Conservation (phyloP, 2,329 filamentous ascomycete species). For the Curvularia sp. region DNA sequence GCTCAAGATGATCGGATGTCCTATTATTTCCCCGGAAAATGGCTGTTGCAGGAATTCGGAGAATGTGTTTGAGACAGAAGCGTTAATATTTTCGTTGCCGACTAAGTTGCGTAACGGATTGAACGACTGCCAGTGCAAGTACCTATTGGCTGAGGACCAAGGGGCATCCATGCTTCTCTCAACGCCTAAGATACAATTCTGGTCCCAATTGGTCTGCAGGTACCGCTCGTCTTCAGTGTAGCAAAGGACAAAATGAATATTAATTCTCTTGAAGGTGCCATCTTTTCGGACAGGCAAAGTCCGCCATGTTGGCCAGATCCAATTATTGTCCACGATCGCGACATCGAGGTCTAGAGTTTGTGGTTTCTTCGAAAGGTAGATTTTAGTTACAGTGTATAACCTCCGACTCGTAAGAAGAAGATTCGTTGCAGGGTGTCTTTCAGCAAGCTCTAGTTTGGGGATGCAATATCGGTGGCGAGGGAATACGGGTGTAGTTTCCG, state of each 20-base stretch:
- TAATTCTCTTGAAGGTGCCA: conserved; percentile 8
- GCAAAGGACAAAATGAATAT: conserved; percentile 20
- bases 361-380: conserved; percentile 10
- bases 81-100: neutral
- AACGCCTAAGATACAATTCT: neutral
- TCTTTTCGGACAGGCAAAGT: conserved; percentile 10
- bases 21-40: neutral
- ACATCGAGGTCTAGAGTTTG: conserved; percentile 20
- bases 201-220: neutral
- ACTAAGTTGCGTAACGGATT: neutral
- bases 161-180: neutral
- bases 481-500: neutral
- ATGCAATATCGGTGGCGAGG: neutral
- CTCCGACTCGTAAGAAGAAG: conserved; percentile 12
- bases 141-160: neutral
- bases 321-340: conserved; percentile 22
- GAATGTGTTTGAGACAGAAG: neutral
- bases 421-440: conserved; percentile 1
- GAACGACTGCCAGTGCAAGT: neutral
- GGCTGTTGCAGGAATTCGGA: neutral
- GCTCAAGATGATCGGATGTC: neutral
- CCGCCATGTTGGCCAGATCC: conserved; percentile 27
- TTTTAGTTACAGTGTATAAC: conserved; percentile 14
- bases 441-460: neutral
- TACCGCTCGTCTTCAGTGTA: conserved; percentile 15